These are phyloP conservation scores for Wickerhamiella siamensis DNA, from an alignment of 805 yeast species.

Conservation along the genomic window DNA sequence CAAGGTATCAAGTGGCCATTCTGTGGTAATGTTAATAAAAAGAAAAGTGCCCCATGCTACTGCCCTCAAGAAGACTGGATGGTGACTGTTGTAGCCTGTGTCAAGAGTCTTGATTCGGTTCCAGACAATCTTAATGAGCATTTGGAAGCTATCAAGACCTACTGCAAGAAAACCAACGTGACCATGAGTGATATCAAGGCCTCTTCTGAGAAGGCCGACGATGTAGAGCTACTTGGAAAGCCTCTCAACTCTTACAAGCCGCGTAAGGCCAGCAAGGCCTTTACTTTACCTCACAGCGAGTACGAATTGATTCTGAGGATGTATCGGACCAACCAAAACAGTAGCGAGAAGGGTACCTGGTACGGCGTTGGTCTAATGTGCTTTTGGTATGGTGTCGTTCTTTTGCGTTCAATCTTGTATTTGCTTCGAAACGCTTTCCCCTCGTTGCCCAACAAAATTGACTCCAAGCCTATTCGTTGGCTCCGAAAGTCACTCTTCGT, in stretches of 20 bases:
- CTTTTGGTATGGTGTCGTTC: background rate
- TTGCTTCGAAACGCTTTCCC: background rate
- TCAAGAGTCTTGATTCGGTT: background rate
- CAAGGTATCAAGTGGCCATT: background rate
- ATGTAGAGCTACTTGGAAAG: background rate
- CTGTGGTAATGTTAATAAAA: background rate
- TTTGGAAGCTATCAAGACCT: background rate
- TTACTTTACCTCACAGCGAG: background rate
- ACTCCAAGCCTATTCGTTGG: background rate
- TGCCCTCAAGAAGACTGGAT: background rate
- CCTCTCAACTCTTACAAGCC: background rate
- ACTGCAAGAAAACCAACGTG: background rate
- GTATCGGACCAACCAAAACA: background rate
- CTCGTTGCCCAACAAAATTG: background rate
- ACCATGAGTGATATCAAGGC: background rate
- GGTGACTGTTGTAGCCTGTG: background rate
- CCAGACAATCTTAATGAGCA: background rate
- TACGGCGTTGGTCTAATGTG: background rate
- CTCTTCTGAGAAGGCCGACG: background rate
- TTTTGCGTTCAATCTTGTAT: background rate
- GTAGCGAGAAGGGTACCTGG: background rate
- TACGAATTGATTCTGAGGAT: background rate
- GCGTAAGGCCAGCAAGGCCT: background rate
- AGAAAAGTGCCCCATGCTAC: background rate
- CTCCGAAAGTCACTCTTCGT: background rate